Base-by-base conservation (phyloP, 257 asterid genomes). In the Misopates orontium region DNA sequence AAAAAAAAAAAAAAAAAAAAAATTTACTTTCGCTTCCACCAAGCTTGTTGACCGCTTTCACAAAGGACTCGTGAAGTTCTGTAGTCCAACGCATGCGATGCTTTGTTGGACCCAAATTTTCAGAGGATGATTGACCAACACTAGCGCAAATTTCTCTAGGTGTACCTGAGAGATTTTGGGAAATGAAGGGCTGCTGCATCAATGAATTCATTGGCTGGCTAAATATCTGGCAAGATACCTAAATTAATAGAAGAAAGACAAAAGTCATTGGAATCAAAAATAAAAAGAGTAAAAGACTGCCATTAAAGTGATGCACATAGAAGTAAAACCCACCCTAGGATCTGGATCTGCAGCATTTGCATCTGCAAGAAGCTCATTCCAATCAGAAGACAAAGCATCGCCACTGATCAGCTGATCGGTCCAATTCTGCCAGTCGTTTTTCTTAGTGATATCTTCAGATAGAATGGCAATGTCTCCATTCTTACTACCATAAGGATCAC, bases 81-180 rank as follows among this genome's bases (percentile, higher is more conserved):
- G 87, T 93, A 49, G 96, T 89, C 96, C 96, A 89, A 52, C 93
- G 96, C 96, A 89, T 89, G 44, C 96, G 90, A 66, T 85, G 91
- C 90, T 87, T 89, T 66, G 85, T 68, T 67, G 84, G 71, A 71
- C 85, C 84, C 79, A 75, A 76, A 82, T 81, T 84, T 48, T 70
- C 79, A 16, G 84, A 66, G 71, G 87, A 62, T 58, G 82, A 78
- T 44, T 75, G 84, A 41, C 80, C 75, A 67, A 72, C 82, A 71
- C 65, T 72, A 44, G 51, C 41, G 40, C 75, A 64, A 50, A 71
- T 73, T 75, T 87, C 95, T 74, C 58, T 77, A 62, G 79, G 54
- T 56, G 82, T 50, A 71, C 84, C 66, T 16, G 82, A 77, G 42
- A 63, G 80, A 71, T 75, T 82, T 71, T 77, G 84, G 39, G 80